Conservation (phyloP, 176 grass and related monocot genomes). For the Urochloa ruziziensis region DNA sequence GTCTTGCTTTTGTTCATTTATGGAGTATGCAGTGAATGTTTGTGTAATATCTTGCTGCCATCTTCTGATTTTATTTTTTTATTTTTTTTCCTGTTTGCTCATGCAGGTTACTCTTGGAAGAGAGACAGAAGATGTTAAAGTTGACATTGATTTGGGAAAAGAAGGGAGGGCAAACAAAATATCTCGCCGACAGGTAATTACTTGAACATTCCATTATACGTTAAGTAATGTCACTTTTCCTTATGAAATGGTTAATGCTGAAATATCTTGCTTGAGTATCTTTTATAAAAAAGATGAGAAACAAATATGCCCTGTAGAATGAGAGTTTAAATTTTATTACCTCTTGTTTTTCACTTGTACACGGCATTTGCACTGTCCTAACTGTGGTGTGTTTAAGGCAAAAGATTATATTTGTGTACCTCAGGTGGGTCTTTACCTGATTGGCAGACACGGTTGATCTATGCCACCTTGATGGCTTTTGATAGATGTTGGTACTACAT, state of each 20-base stretch:
- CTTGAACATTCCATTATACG: neutral
- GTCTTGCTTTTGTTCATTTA: constrained; percentile 16
- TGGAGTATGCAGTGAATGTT: constrained; percentile 18
- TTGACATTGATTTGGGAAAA: constrained; percentile 97
- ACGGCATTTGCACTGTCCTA: neutral
- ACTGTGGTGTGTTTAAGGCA: neutral
- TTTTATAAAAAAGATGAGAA: neutral
- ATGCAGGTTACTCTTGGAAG: constrained; percentile 91
- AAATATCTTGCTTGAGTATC: neutral
- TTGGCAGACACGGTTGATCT: neutral
- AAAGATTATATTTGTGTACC: neutral
- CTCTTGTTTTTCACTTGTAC: constrained; percentile 26
- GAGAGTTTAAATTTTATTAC: neutral
- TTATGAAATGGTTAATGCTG: constrained; percentile 23
- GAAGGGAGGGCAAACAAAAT: constrained; percentile 94
- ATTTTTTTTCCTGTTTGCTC: constrained; percentile 24
- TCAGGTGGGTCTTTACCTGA: constrained; percentile 9
- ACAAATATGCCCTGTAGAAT: constrained; percentile 4
- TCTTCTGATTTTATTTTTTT: constrained; percentile 8
- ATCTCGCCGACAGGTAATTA: constrained; percentile 80
- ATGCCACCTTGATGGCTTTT: constrained; percentile 3
- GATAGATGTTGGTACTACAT: neutral
- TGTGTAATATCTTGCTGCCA: constrained; percentile 10
- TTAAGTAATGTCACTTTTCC: constrained; percentile 21
- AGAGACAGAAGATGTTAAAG: constrained; percentile 84